A percentile compares a stretch with the other conserved stretches of the same genome.
Conservation (phyloP, 2,329 filamentous ascomycete species). For the Alternaria sp. region DNA sequence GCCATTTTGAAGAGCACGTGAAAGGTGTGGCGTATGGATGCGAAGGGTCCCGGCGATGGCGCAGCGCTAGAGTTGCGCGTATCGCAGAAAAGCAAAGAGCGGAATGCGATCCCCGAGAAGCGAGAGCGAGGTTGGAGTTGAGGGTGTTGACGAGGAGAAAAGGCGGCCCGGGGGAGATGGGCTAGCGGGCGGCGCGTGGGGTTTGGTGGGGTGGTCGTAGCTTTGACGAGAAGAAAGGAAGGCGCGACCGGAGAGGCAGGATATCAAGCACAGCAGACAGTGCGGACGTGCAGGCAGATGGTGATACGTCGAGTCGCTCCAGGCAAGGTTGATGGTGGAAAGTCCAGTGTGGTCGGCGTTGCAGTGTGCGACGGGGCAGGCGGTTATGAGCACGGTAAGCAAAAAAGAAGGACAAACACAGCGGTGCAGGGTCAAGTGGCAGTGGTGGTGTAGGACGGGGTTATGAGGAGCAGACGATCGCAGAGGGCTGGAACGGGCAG, state of each 20-base stretch:
- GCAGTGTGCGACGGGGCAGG: constrained; percentile 8
- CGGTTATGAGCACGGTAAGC: constrained; percentile 5
- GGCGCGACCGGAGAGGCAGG: constrained; percentile 14
- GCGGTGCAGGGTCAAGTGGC: constrained; percentile 11
- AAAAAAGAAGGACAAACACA: constrained; percentile 29
- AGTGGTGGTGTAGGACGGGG: constrained; percentile 10
- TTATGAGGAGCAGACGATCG: constrained; percentile 21
- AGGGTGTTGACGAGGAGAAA: constrained; percentile 6
- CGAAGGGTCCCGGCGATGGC: constrained; percentile 11
- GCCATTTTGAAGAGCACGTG: constrained; percentile 31
- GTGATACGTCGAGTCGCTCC: constrained; percentile 3
- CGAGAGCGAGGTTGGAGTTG: neutral
- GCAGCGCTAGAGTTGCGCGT: constrained; percentile 9
- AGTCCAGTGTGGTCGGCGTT: constrained; percentile 24
- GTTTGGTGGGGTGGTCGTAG: constrained; percentile 23
- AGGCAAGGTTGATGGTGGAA: constrained; percentile 2
- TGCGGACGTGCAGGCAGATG: constrained; percentile 9
- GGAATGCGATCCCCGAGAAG: neutral
- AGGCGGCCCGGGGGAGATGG: constrained; percentile 20
- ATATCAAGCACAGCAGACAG: constrained; percentile 7
- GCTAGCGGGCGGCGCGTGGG: constrained; percentile 21
- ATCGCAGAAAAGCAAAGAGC: constrained; percentile 3
- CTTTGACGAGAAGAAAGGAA: constrained; percentile 19
- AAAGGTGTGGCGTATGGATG: constrained; percentile 1
- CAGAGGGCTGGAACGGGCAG: constrained; percentile 18